Percentiles rank a stretch among this genome's conserved stretches.
phyloP scores from a whole-genome alignment of 1,139 yeast species.

The Geotrichum macrosporum region DNA sequence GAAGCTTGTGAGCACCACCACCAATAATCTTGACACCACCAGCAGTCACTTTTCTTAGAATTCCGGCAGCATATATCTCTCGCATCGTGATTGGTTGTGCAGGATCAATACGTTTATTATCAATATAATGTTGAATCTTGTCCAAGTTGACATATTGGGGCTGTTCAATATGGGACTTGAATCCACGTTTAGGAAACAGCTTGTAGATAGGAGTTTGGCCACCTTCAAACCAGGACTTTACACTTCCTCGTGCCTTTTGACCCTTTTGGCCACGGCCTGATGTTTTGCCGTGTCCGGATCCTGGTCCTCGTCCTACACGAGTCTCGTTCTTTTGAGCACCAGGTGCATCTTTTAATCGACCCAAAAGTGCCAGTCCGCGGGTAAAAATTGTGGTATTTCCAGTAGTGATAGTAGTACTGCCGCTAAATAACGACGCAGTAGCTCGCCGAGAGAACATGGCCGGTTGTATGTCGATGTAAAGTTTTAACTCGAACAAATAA shows the following conservation, averaged over 20 bases:
- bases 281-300: constrained; percentile 83
- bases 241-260: constrained; percentile 91
- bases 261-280: constrained; percentile 98
- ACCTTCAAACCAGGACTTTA: constrained; percentile 95
- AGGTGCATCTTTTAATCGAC: constrained; percentile 25
- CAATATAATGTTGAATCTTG: constrained; percentile 50
- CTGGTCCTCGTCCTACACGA: constrained; percentile 95
- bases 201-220: constrained; percentile 95
- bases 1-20: constrained; percentile 54
- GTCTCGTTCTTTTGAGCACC: constrained; percentile 46
- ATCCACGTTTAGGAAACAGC: constrained; percentile 87
- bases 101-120: constrained; percentile 44
- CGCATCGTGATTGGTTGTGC: constrained; percentile 67
- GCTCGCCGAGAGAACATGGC: constrained; percentile 14
- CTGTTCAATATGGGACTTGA: constrained; percentile 43
- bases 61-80: constrained; percentile 65
- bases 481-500: too few species aligned
- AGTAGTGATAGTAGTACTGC: not conserved
- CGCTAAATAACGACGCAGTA: not conserved
- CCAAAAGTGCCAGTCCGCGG: constrained; percentile 20
- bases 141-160: constrained; percentile 48
- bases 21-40: constrained; percentile 84
- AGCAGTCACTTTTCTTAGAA: constrained; percentile 59
- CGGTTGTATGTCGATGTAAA: not conserved
- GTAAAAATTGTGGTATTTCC: not conserved